Percentiles rank a stretch among this genome's conserved stretches.
phyloP scores from a whole-genome alignment of 148 eudicot genomes.

The Persicaria tinctoria region DNA sequence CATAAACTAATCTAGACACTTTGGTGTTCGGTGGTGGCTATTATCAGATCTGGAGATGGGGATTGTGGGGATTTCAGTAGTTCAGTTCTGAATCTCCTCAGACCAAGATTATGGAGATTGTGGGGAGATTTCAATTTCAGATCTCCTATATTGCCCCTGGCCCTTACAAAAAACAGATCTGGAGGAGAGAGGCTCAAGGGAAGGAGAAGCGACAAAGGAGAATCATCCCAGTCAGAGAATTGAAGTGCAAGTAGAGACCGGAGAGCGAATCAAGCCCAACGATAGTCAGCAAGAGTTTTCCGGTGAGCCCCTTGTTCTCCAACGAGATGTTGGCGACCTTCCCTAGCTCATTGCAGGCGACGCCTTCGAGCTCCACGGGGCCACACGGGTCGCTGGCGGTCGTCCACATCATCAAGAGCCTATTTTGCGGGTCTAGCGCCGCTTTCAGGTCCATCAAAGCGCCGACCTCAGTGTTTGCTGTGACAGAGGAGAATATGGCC shows the following conservation, averaged over 20 bases:
- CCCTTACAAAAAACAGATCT: too few species aligned
- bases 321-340: constrained; percentile 77
- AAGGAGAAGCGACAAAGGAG: constrained; percentile 4
- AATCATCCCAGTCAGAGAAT: constrained; percentile 53
- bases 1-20: too few species aligned
- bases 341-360: constrained; percentile 60
- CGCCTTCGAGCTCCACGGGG: constrained; percentile 53
- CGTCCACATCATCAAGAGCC: constrained; percentile 50
- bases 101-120: too few species aligned
- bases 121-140: too few species aligned
- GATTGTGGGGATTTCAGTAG: too few species aligned
- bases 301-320: constrained; percentile 50
- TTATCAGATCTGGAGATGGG: too few species aligned
- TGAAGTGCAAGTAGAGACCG: constrained; percentile 78
- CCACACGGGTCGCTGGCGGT: constrained; percentile 58
- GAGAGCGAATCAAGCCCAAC: constrained; percentile 60
- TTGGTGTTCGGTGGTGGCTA: too few species aligned
- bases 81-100: too few species aligned
- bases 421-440: constrained; percentile 63
- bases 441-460: constrained; percentile 71
- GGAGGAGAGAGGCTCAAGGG: too few species aligned
- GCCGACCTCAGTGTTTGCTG: constrained; percentile 51
- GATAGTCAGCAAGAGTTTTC: constrained; percentile 56
- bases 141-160: too few species aligned
- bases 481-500: constrained; percentile 3